phyloP scores from a whole-genome alignment of 2,329 filamentous ascomycete species.

The Onygenales sp. region DNA sequence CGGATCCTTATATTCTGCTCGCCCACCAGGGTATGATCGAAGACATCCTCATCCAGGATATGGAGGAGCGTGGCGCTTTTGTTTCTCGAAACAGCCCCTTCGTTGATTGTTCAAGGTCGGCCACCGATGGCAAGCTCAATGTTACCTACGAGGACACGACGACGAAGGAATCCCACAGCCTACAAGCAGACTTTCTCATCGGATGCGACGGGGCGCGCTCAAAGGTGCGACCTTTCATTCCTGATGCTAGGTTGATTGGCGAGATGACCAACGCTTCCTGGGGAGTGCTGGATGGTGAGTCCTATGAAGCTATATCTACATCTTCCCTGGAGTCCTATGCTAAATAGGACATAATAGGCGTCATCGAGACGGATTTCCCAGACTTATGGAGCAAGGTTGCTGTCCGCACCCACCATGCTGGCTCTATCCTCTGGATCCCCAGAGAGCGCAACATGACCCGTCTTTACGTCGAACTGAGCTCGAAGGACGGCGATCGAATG shows the following conservation, averaged over 20 bases:
- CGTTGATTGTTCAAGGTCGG: constrained; percentile 41
- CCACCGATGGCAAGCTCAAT: constrained; percentile 28
- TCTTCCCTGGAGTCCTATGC: not conserved
- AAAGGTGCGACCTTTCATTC: constrained; percentile 51
- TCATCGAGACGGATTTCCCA: constrained; percentile 51
- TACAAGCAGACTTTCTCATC: constrained; percentile 36
- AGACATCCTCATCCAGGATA: constrained; percentile 58
- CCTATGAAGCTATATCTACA: constrained; percentile 21
- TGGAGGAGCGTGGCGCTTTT: constrained; percentile 53
- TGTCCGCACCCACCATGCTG: constrained; percentile 47
- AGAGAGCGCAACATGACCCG: constrained; percentile 54
- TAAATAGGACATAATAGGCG: constrained; percentile 12
- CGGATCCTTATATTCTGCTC: constrained; percentile 45
- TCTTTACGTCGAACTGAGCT: constrained; percentile 54
- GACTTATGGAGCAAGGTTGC: constrained; percentile 51
- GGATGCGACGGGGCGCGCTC: constrained; percentile 61
- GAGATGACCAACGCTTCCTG: constrained; percentile 40
- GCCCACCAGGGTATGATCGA: constrained; percentile 70
- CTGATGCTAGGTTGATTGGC: constrained; percentile 45
- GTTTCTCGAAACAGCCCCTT: constrained; percentile 59
- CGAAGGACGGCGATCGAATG: constrained; percentile 36
- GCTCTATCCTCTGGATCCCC: constrained; percentile 64
- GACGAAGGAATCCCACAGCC: constrained; percentile 14
- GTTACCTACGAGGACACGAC: constrained; percentile 31
- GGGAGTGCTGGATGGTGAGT: constrained; percentile 43